Percentiles rank a stretch among this genome's conserved stretches.
These are phyloP conservation scores for Vigna mungo DNA, from an alignment of 306 rosid species.

Conservation along the genomic window DNA sequence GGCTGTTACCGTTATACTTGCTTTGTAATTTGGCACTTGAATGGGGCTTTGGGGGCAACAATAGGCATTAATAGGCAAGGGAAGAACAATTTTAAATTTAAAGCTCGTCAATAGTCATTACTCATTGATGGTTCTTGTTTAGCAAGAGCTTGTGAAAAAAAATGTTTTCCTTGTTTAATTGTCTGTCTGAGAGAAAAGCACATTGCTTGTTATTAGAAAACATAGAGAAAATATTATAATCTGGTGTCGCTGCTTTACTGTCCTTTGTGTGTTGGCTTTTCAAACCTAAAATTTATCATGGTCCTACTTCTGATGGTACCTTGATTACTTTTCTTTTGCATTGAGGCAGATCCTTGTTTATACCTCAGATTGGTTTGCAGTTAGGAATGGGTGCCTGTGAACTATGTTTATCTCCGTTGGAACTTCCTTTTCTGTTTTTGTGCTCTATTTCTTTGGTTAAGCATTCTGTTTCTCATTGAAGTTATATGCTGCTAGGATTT, in stretches of 20 bases:
- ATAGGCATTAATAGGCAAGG: not conserved
- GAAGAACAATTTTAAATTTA: not conserved
- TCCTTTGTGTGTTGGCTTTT: slow-evolving; percentile 28
- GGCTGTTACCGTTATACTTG: not conserved
- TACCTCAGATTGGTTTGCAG: not conserved
- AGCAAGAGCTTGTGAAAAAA: not conserved
- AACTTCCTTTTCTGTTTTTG: not conserved
- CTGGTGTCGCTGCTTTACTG: not conserved
- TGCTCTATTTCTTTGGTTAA: slow-evolving; percentile 11
- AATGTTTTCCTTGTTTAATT: not conserved
- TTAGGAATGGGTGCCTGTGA: slow-evolving; percentile 3
- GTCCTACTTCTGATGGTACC: not conserved
- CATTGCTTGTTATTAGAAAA: not conserved
- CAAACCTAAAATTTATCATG: slow-evolving; percentile 11
- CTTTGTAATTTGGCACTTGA: not conserved
- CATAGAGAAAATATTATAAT: not conserved
- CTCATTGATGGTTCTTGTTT: not conserved
- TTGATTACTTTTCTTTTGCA: not conserved
- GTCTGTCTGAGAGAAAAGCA: not conserved
- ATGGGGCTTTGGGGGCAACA: slow-evolving; percentile 11
- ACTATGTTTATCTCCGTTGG: not conserved
- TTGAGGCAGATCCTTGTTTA: not conserved
- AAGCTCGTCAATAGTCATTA: slow-evolving; percentile 8
- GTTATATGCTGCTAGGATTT: slow-evolving; percentile 1
- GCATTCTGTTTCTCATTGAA: not conserved